A percentile compares a stretch with the other conserved stretches of the same genome.
These are phyloP conservation scores for Aspergillus luchuensis DNA, from an alignment of 2,329 filamentous ascomycete genomes.

Conservation along the genomic window DNA sequence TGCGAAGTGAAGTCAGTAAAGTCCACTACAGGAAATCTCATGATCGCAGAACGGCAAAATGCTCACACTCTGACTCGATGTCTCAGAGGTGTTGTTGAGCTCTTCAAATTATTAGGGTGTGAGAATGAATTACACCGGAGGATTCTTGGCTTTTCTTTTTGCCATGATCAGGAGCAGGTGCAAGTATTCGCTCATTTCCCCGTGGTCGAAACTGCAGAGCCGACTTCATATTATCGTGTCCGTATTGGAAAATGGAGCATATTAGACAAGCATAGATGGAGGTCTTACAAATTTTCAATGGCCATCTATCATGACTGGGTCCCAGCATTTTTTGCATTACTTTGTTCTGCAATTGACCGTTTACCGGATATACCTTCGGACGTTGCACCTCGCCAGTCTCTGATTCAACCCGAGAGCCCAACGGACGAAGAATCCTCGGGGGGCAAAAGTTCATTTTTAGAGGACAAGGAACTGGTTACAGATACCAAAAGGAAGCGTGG, in stretches of 20 bases:
- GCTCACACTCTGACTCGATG: constrained; percentile 6
- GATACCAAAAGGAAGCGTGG: too few relatives aligned
- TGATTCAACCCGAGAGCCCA: too few relatives aligned
- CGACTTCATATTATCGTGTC: neutral
- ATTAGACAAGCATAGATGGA: neutral
- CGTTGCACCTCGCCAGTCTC: too few relatives aligned
- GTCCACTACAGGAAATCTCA: too few relatives aligned
- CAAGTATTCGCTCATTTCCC: constrained; percentile 7
- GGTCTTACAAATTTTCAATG: constrained; percentile 10
- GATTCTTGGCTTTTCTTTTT: constrained; percentile 9
- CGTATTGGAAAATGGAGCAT: neutral
- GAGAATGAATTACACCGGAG: constrained; percentile 7
- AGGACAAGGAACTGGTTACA: too few relatives aligned
- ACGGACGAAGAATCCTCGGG: too few relatives aligned
- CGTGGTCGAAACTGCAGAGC: neutral
- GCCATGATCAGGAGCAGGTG: neutral
- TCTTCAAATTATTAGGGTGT: neutral
- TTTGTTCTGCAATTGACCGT: constrained; percentile 2
- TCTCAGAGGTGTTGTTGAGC: constrained; percentile 5
- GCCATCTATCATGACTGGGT: constrained; percentile 9
- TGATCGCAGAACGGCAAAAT: neutral
- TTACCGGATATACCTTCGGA: neutral
- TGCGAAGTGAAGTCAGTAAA: neutral
- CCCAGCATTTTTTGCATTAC: neutral
- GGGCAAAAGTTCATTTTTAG: too few relatives aligned